phyloP scores from a whole-genome alignment of 495 filamentous ascomycete genomes.

The Collariella sp. region DNA sequence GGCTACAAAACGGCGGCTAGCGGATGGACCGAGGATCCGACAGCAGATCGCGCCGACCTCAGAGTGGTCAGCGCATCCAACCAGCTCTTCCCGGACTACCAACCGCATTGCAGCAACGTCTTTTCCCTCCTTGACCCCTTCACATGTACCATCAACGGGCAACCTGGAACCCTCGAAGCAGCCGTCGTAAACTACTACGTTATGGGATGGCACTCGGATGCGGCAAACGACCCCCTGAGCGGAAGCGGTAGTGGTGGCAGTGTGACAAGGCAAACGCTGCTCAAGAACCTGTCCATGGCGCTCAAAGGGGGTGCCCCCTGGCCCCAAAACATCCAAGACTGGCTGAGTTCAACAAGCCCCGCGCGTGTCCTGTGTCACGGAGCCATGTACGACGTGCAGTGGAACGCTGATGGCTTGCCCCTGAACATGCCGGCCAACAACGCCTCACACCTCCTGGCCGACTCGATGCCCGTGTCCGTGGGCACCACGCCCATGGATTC shows the following conservation, averaged over 20 bases:
- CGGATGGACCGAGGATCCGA: conserved; percentile 18
- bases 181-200: conserved; percentile 43
- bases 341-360: not conserved
- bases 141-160: conserved; percentile 10
- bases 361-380: conserved; percentile 33
- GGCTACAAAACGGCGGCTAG: conserved; percentile 26
- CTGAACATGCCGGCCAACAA: conserved; percentile 18
- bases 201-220: conserved; percentile 42
- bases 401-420: too few relatives aligned
- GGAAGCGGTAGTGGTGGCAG: not conserved
- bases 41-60: conserved; percentile 18
- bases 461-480: conserved; percentile 26
- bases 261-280: not conserved
- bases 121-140: conserved; percentile 45
- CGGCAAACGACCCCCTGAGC: conserved; percentile 16
- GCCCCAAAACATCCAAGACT: too few relatives aligned
- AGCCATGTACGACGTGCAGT: conserved; percentile 40
- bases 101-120: conserved; percentile 41
- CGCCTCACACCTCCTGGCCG: not conserved
- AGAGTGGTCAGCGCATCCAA: conserved; percentile 35
- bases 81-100: conserved; percentile 45
- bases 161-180: not conserved
- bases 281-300: not conserved
- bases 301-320: too few relatives aligned
- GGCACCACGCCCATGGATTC: conserved; percentile 43